phyloP scores from a whole-genome alignment of 225 moss, liverwort and hornwort genomes.

The Rhytidiadelphus loreus region DNA sequence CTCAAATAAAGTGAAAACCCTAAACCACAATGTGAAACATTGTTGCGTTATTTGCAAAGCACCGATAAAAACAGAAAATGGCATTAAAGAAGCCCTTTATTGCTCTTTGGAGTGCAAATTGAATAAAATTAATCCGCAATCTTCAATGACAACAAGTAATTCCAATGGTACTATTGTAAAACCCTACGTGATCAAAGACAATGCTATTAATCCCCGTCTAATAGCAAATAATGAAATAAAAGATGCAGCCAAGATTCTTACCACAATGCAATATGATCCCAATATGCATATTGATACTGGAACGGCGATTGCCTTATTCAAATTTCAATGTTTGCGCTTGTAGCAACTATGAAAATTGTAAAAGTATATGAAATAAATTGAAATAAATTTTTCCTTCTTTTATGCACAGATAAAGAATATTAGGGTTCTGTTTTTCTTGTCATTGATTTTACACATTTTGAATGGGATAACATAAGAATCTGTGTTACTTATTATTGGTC shows the following conservation, averaged over 20 bases:
- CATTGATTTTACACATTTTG: background rate
- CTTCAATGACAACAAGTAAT: background rate
- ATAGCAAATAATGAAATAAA: too few species aligned
- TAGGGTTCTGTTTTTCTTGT: too few species aligned
- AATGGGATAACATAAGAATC: too few species aligned
- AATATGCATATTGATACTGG: background rate
- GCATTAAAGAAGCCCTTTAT: background rate
- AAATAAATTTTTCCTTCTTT: background rate
- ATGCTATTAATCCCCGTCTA: fast-evolving
- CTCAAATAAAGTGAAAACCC: fast-evolving
- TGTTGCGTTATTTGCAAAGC: background rate
- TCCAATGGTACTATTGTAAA: too few species aligned
- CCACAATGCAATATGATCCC: fast-evolving
- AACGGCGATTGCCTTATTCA: too few species aligned
- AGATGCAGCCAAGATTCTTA: background rate
- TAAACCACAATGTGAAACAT: background rate
- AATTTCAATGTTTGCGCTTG: background rate
- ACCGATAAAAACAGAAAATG: background rate
- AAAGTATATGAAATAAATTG: too few species aligned
- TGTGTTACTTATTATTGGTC: background rate
- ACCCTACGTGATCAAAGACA: fast-evolving
- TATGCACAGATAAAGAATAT: background rate
- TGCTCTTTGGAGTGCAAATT: background rate
- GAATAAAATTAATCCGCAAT: fast-evolving
- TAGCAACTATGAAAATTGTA: too few species aligned